Evolutionary conservation across 306 rosid genomes (phyloP), one percentile per base, ranked within the genome.

Genomic region (Datisca glomerata): DNA sequence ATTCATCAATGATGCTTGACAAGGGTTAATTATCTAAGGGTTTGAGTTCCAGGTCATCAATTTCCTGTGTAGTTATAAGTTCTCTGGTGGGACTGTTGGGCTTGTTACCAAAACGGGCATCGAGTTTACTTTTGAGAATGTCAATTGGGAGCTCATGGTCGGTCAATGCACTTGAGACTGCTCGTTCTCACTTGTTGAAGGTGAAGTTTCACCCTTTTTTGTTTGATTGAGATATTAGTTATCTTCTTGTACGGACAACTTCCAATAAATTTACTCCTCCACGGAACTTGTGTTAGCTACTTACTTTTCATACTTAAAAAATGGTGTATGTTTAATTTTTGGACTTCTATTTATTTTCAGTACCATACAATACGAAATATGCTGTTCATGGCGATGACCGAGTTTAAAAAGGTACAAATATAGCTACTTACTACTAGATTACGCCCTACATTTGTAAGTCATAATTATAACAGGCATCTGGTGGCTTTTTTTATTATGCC

Each of bases 161-260:
- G 8, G 55, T 59, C 59, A 66, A 45, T 59, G 95, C 84, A 37
- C 54, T 76, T 68, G 91, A 84, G 53, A 81, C 76, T 56, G 56
- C 77, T 63, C 80, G 95, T 84, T 77, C 84, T 56, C 91, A 75
- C 67, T 72, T 89, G 79, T 41, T 74, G 39, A 70, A 80, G 93
- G 98, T 74, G 68, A n/a, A 62, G 57, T 35, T 49, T 57, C 42
- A 46, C 24, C 50, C 13, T 32, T 25, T 10, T 51, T 42, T 46
- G 36, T 61, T 34, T 24, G 46, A 7, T 52, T 25, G 35, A 4
- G 12, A 41, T 16, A 8, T 6, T 11, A 2, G 6, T 18, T 2
- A 12, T 16, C 18, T 37, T 37, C 18, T n/a, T n/a, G n/a, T n/a
- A n/a, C n/a, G n/a, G n/a, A n/a, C n/a, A n/a, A n/a, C n/a, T n/a